Conservation (phyloP, 2,329 filamentous ascomycete genomes). For the Epicoccum sorghinum region DNA sequence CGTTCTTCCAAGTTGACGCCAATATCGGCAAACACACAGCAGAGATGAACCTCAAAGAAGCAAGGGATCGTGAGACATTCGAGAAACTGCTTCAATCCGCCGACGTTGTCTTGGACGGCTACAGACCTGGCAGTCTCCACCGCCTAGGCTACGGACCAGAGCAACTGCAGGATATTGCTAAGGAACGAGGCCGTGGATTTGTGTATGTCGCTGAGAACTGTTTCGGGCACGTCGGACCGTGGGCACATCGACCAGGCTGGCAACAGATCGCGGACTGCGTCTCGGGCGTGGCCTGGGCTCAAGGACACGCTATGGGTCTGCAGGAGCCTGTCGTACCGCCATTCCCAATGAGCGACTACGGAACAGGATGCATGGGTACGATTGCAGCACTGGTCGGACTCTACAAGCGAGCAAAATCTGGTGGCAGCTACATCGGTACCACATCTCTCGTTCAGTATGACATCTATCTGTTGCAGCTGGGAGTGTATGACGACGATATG, state of each 20-base stretch:
- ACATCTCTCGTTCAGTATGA: slow-evolving; percentile 72
- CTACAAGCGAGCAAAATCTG: slow-evolving; percentile 65
- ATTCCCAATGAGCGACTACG: slow-evolving; percentile 66
- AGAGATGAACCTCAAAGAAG: slow-evolving; percentile 66
- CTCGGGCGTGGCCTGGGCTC: slow-evolving; percentile 66
- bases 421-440: slow-evolving; percentile 70
- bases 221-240: slow-evolving; percentile 69
- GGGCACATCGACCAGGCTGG: slow-evolving; percentile 70
- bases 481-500: slow-evolving; percentile 61
- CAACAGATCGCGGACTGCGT: slow-evolving; percentile 74
- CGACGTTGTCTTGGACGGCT: slow-evolving; percentile 73
- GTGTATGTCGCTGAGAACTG: slow-evolving; percentile 75
- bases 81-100: slow-evolving; percentile 65
- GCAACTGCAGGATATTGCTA: slow-evolving; percentile 60
- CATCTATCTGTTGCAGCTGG: slow-evolving; percentile 66
- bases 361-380: slow-evolving; percentile 73
- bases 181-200: slow-evolving; percentile 64
- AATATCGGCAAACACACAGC: slow-evolving; percentile 73
- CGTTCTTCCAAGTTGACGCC: slow-evolving; percentile 74
- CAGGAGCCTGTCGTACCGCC: slow-evolving; percentile 70
- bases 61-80: slow-evolving; percentile 61
- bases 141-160: slow-evolving; percentile 67
- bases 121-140: slow-evolving; percentile 69
- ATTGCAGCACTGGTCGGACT: slow-evolving; percentile 70
- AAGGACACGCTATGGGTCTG: slow-evolving; percentile 66